Conservation (phyloP, 2,329 filamentous ascomycete genomes). For the Coniosporium tulheliwenetii region DNA sequence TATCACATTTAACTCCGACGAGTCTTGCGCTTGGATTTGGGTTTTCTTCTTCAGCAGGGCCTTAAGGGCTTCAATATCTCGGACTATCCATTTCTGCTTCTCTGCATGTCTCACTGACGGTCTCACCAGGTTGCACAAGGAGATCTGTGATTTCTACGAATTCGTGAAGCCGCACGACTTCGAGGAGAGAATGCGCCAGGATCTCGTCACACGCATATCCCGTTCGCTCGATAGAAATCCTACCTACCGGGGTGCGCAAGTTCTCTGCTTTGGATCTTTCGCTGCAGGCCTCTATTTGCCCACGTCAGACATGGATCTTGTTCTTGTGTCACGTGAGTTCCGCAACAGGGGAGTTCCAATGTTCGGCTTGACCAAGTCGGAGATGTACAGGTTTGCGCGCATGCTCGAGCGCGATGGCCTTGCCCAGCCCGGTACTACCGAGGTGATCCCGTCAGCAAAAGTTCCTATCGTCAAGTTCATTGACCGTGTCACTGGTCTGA, state of each 20-base stretch:
- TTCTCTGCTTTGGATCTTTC: constrained; percentile 83
- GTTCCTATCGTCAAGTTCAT: constrained; percentile 89
- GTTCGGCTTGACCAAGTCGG: constrained; percentile 34
- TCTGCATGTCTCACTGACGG: too few relatives aligned
- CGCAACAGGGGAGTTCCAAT: constrained; percentile 35
- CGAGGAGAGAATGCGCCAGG: constrained; percentile 59
- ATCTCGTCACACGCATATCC: constrained; percentile 56
- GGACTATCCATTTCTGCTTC: too few relatives aligned
- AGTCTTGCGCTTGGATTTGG: constrained; percentile 10
- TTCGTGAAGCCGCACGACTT: constrained; percentile 64
- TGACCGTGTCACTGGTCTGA: constrained; percentile 61
- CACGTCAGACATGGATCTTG: constrained; percentile 86
- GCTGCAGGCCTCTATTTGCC: constrained; percentile 60
- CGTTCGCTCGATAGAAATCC: constrained; percentile 35
- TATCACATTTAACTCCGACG: too few relatives aligned
- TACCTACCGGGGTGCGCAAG: constrained; percentile 40
- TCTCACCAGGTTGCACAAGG: constrained; percentile 50
- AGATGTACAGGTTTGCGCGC: constrained; percentile 45
- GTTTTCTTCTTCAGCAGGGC: too few relatives aligned
- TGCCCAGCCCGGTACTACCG: constrained; percentile 41
- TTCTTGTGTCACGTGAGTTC: constrained; percentile 52
- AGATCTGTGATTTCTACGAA: constrained; percentile 78
- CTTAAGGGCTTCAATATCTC: too few relatives aligned
- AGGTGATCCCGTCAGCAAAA: constrained; percentile 58
- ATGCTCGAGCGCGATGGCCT: constrained; percentile 43